These are phyloP conservation scores for Eutrema heterophyllum DNA, from an alignment of 345 rosid species.

Conservation along the genomic window DNA sequence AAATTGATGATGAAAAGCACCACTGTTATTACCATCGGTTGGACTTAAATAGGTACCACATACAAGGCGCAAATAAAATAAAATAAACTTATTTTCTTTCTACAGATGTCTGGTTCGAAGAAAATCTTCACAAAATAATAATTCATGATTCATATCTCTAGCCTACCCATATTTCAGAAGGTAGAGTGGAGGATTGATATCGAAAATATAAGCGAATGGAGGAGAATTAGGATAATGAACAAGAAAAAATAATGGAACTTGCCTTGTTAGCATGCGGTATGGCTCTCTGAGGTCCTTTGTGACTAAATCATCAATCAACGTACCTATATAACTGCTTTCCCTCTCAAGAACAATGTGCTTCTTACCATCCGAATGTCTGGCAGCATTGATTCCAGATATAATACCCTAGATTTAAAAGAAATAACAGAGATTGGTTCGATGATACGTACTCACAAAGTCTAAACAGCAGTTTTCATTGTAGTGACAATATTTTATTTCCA, in stretches of 20 bases:
- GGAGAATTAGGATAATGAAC: not conserved
- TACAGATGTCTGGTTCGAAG: not conserved
- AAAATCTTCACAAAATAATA: not conserved
- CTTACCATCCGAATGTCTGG: conserved; percentile 80
- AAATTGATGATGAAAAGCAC: not conserved
- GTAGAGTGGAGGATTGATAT: no score
- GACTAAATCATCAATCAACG: conserved; percentile 88
- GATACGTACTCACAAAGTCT: not conserved
- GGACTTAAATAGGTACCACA: not conserved
- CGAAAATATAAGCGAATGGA: not conserved
- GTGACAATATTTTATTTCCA: not conserved
- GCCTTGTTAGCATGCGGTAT: conserved; percentile 96
- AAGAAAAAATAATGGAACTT: conserved; percentile 13
- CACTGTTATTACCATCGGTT: not conserved
- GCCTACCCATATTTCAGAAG: not conserved
- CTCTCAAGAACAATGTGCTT: conserved; percentile 87
- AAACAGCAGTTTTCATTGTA: not conserved
- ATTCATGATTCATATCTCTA: not conserved
- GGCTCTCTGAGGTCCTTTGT: conserved; percentile 98
- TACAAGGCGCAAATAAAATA: not conserved
- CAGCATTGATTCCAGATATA: conserved; percentile 92
- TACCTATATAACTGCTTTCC: conserved; percentile 93
- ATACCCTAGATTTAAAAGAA: conserved; percentile 56
- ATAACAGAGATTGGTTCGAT: conserved; percentile 3
- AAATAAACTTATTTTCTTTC: not conserved